These are phyloP conservation scores for Trichoderma semiorbis DNA, from an alignment of 2,329 filamentous ascomycete species.

Conservation along the genomic window DNA sequence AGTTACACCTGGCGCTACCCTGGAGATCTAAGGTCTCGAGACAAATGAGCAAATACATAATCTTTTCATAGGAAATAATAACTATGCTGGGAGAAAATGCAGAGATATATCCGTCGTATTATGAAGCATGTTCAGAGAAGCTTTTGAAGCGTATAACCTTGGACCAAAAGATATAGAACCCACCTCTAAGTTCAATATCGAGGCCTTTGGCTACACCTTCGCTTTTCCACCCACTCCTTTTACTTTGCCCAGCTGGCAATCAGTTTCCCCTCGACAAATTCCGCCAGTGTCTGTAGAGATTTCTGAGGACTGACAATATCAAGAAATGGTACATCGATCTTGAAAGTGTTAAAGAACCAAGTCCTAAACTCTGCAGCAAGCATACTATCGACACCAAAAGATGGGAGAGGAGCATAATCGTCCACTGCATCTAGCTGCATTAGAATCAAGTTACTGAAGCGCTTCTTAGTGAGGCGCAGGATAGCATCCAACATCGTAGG, in stretches of 20 bases:
- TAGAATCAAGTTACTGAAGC: conserved; percentile 25
- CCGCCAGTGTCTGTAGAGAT: conserved; percentile 15
- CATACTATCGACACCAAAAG: conserved; percentile 41
- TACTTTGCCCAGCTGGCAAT: not conserved
- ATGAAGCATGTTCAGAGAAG: not conserved
- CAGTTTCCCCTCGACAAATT: conserved; percentile 3
- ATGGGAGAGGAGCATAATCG: conserved; percentile 25
- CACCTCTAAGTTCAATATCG: not conserved
- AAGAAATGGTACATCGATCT: conserved; percentile 29
- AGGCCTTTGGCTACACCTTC: no score
- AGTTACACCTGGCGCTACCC: not conserved
- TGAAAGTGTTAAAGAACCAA: conserved; percentile 33
- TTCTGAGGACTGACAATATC: conserved; percentile 9
- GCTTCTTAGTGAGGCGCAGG: conserved; percentile 13
- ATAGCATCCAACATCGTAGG: conserved; percentile 14
- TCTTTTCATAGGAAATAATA: not conserved
- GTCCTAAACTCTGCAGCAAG: conserved; percentile 38
- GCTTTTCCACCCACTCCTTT: not conserved
- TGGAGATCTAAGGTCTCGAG: not conserved
- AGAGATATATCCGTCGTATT: not conserved
- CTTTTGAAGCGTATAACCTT: not conserved
- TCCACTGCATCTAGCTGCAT: conserved; percentile 28
- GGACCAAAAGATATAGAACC: not conserved
- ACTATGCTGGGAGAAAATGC: not conserved
- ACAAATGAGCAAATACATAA: not conserved